Evolutionary conservation across 2,329 filamentous ascomycete species (phyloP).

Genomic region (Westerdykella ornata): DNA sequence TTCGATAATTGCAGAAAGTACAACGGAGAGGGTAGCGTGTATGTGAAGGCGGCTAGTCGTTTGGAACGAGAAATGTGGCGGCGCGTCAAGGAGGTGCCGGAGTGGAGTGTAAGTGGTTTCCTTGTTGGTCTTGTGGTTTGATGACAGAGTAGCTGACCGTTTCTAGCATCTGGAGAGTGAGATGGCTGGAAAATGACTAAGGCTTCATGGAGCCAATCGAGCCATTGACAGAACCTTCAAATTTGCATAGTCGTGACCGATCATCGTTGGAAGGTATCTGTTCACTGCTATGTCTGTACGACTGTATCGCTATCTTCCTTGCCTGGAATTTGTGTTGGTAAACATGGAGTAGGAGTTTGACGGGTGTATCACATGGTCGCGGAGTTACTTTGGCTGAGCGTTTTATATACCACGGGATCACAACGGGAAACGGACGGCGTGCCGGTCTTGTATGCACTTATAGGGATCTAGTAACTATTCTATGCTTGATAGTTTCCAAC

Average conservation of each 20-base stretch:
- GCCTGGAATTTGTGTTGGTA: background rate
- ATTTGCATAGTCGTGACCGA: no score
- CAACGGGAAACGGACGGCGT: background rate
- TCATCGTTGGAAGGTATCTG: no score
- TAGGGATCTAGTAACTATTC: no score
- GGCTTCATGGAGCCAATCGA: no score
- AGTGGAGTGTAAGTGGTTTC: slow-evolving; percentile 59
- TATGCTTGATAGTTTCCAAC: no score
- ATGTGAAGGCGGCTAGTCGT: slow-evolving; percentile 91
- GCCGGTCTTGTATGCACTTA: no score
- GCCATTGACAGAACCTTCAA: no score
- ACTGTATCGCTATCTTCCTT: background rate
- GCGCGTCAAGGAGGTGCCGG: slow-evolving; percentile 83
- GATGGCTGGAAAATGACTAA: slow-evolving; percentile 20
- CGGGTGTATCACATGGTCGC: background rate
- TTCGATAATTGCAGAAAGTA: slow-evolving; percentile 94
- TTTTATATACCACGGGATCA: background rate
- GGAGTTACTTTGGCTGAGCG: no score
- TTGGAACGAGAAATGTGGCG: slow-evolving; percentile 93
- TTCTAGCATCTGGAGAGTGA: slow-evolving; percentile 28
- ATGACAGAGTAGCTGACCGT: slow-evolving; percentile 3
- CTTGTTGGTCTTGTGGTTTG: background rate
- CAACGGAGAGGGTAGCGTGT: slow-evolving; percentile 91
- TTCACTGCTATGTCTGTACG: no score
- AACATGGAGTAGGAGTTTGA: background rate